phyloP scores from a whole-genome alignment of 768 basidiomycete species.

The Aureoboletus auriporus region DNA sequence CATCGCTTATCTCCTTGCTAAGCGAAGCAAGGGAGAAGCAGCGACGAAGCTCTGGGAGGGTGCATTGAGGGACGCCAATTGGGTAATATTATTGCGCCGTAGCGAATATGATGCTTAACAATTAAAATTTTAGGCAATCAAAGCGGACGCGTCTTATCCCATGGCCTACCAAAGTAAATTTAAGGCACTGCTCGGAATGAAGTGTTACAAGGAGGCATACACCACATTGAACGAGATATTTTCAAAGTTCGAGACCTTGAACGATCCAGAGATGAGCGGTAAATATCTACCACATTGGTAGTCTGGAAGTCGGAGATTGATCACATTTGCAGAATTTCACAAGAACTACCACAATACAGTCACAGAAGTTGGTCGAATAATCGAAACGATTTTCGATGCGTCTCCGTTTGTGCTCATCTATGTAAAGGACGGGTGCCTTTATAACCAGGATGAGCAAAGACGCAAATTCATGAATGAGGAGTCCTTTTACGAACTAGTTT shows the following conservation, averaged over 20 bases:
- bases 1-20: conserved; percentile 5
- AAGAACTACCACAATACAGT: background rate
- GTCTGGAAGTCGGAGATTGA: background rate
- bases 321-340: background rate
- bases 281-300: background rate
- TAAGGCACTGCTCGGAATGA: background rate
- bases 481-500: conserved; percentile 2
- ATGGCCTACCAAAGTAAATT: conserved; percentile 4
- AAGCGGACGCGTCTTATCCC: background rate
- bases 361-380: background rate
- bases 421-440: conserved; percentile 4
- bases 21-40: conserved; percentile 3
- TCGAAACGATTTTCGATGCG: background rate
- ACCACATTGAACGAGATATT: background rate
- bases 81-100: background rate
- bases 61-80: conserved; percentile 6
- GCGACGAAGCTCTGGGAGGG: background rate
- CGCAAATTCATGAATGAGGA: conserved; percentile 2
- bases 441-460: background rate
- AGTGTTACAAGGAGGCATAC: background rate
- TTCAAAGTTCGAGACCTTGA: background rate
- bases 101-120: background rate
- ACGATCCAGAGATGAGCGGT: background rate
- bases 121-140: background rate
- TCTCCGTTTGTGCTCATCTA: conserved; percentile 12